Percentiles rank a stretch among this genome's conserved stretches.
Conservation (phyloP, 2,329 filamentous ascomycete genomes). For the Paraphaeosphaeria sporulosa region DNA sequence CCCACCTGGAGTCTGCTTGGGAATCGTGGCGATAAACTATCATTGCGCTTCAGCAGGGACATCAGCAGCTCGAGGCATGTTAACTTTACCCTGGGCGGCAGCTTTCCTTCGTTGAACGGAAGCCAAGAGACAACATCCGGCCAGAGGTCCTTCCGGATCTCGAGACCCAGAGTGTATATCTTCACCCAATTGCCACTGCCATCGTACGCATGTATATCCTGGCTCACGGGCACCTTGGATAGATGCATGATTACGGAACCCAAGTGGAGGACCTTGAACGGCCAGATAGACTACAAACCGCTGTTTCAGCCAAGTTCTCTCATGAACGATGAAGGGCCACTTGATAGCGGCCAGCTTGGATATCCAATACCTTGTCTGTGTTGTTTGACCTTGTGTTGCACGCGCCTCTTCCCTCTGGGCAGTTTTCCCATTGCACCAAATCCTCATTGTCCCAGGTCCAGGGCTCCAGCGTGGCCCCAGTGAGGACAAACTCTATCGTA, state of each 20-base stretch:
- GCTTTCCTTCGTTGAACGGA: background rate
- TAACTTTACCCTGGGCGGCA: background rate
- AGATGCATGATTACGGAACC: constrained; percentile 14
- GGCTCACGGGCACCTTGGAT: constrained; percentile 16
- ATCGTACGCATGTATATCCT: constrained; percentile 18
- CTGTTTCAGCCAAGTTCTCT: too few relatives aligned
- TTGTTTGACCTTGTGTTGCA: background rate
- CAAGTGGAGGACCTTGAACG: constrained; percentile 5
- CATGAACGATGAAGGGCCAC: too few relatives aligned
- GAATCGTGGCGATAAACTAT: constrained; percentile 16
- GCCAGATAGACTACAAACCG: too few relatives aligned
- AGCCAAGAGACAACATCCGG: background rate
- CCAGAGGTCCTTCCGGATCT: background rate
- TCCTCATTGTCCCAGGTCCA: background rate
- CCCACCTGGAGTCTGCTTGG: constrained; percentile 21
- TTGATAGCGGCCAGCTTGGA: too few relatives aligned
- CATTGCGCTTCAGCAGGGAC: background rate
- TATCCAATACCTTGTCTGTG: too few relatives aligned
- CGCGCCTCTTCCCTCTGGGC: constrained; percentile 13
- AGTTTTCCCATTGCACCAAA: background rate
- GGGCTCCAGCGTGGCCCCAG: background rate
- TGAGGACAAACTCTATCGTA: constrained; percentile 10
- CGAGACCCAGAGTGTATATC: constrained; percentile 17
- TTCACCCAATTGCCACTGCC: constrained; percentile 22
- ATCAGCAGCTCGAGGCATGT: background rate